Conservation (phyloP, 1,139 yeast species). For the Candida sanyaensis region DNA sequence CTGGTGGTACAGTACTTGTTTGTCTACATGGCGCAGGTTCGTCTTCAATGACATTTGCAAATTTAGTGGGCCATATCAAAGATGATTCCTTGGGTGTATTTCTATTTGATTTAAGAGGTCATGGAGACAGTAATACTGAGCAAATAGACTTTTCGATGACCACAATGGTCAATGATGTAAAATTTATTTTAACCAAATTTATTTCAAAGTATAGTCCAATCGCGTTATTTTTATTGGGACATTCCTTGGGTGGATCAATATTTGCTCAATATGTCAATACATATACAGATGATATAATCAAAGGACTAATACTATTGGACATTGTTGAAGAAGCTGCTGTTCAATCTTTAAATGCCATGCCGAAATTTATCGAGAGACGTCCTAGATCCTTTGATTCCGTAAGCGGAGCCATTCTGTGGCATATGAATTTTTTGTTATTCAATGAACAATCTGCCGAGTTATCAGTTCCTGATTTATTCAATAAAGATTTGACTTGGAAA, state of each 20-base stretch:
- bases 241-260: conserved; percentile 90
- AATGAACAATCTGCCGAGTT: conserved; percentile 65
- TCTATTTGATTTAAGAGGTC: conserved; percentile 82
- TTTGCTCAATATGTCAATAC: conserved; percentile 48
- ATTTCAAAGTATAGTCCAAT: conserved; percentile 19
- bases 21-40: conserved; percentile 98
- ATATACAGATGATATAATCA: conserved; percentile 23
- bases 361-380: conserved; percentile 56
- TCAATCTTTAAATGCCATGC: conserved; percentile 67
- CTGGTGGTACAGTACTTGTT: conserved; percentile 57
- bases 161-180: conserved; percentile 59
- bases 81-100: conserved; percentile 51
- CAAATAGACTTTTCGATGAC: conserved; percentile 47
- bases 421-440: conserved; percentile 55
- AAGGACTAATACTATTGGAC: conserved; percentile 79
- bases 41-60: conserved; percentile 74
- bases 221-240: conserved; percentile 67
- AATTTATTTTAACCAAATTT: conserved; percentile 45
- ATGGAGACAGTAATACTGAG: conserved; percentile 48
- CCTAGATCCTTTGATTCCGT: conserved; percentile 59
- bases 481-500: conserved; percentile 50
- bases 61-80: conserved; percentile 34
- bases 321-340: conserved; percentile 94
- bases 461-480: conserved; percentile 71
- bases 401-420: conserved; percentile 81